Percentiles rank a stretch among this genome's conserved stretches.
phyloP scores from a whole-genome alignment of 495 filamentous ascomycete genomes.

The Tuber aestivum region DNA sequence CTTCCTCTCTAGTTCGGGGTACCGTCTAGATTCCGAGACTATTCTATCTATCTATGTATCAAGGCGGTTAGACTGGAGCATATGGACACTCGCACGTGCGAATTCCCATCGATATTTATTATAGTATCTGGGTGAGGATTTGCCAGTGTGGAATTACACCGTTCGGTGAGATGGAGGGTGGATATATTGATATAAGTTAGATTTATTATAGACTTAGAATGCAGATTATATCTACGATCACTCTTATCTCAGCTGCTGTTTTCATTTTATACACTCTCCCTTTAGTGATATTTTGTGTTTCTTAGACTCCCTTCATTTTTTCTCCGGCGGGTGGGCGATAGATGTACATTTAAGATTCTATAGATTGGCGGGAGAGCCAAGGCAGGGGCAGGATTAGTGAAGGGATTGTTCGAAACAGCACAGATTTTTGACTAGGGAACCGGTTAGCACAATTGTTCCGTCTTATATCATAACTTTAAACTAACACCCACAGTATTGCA shows the following conservation, averaged over 20 bases:
- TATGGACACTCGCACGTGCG: background rate
- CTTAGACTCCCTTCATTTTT: background rate
- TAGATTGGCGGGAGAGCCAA: background rate
- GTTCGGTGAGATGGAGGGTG: background rate
- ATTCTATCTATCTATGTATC: background rate
- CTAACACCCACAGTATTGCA: background rate
- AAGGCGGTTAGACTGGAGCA: background rate
- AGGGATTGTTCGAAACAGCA: background rate
- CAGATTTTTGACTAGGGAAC: background rate
- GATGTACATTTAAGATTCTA: background rate
- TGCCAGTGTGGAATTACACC: background rate
- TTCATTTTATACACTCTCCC: background rate
- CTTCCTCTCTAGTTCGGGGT: background rate
- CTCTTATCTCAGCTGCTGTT: background rate
- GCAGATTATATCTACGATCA: background rate
- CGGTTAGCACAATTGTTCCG: background rate
- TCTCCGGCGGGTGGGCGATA: background rate
- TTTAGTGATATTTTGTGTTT: background rate
- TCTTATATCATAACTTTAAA: background rate
- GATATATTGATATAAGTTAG: background rate
- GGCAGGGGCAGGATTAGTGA: background rate
- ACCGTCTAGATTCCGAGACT: background rate
- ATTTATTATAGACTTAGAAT: background rate
- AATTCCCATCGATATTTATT: background rate
- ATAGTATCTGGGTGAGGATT: background rate